Evolutionary conservation across 2,329 filamentous ascomycete genomes (phyloP).

Genomic region (Colletotrichum simmondsii): DNA sequence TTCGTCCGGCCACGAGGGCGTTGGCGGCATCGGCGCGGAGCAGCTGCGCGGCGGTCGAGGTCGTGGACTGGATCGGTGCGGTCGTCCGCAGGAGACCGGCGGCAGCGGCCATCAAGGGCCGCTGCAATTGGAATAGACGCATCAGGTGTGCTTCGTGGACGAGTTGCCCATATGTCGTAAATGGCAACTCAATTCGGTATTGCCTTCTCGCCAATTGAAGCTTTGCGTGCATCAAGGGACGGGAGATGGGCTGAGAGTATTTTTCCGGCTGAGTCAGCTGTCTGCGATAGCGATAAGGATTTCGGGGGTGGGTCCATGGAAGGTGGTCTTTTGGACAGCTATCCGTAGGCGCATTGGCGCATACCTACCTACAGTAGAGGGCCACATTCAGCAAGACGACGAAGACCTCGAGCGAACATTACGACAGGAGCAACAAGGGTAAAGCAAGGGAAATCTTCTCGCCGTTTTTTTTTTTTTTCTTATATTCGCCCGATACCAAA

Average conservation of each 20-base stretch:
- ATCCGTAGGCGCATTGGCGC: slow-evolving; percentile 1
- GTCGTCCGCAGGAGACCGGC: slow-evolving; percentile 39
- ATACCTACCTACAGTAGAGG: not conserved
- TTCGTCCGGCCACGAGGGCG: slow-evolving; percentile 58
- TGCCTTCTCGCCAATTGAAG: slow-evolving; percentile 5
- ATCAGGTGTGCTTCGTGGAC: slow-evolving; percentile 43
- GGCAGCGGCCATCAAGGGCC: slow-evolving; percentile 56
- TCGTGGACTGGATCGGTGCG: slow-evolving; percentile 33
- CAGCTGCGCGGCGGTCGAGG: slow-evolving; percentile 19
- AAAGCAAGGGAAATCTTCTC: not conserved
- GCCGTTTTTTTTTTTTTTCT: too few relatives aligned
- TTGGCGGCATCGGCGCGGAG: slow-evolving; percentile 41
- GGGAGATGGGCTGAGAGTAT: slow-evolving; percentile 24
- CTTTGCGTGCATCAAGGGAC: slow-evolving; percentile 26
- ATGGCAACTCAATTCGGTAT: slow-evolving; percentile 23
- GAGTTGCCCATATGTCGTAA: slow-evolving; percentile 26
- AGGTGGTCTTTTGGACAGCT: slow-evolving; percentile 31
- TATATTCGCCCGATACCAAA: too few relatives aligned
- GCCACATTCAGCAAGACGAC: not conserved
- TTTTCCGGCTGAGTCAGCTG: slow-evolving; percentile 35
- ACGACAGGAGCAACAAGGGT: not conserved
- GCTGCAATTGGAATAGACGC: slow-evolving; percentile 59
- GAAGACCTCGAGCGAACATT: not conserved
- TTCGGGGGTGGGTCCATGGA: not conserved
- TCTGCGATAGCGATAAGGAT: slow-evolving; percentile 31